Percentiles rank a stretch among this genome's conserved stretches.
phyloP scores from a whole-genome alignment of 108 stramenopile genomes.

The Cyclotella sp. region DNA sequence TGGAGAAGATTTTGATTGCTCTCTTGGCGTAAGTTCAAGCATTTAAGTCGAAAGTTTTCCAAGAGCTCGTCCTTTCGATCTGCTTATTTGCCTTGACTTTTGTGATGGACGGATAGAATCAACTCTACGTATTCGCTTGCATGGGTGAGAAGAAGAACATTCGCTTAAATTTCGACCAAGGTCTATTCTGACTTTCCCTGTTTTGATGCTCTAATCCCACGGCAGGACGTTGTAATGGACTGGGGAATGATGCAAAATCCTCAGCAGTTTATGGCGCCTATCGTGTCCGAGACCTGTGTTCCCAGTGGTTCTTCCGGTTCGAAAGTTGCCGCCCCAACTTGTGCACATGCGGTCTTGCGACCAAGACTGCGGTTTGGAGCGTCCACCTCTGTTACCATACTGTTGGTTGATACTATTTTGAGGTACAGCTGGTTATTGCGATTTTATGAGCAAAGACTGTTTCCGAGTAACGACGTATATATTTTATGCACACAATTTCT shows the following conservation, averaged over 20 bases:
- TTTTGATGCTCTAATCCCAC: not conserved
- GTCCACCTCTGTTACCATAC: conserved; percentile 60
- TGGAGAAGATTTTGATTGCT: conserved; percentile 64
- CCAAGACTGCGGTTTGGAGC: conserved; percentile 79
- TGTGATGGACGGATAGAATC: conserved; percentile 29
- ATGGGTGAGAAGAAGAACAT: conserved; percentile 56
- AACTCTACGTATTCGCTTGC: conserved; percentile 80
- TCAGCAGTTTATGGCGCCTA: conserved; percentile 41
- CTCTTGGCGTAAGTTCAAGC: conserved; percentile 57
- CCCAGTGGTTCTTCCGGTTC: not conserved
- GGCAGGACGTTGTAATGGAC: conserved; percentile 70
- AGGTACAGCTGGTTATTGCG: conserved; percentile 77
- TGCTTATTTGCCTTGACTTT: too few relatives aligned
- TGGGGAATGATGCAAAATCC: conserved; percentile 91
- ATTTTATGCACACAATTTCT: conserved; percentile 82
- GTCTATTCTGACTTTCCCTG: not conserved
- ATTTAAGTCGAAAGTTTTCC: not conserved
- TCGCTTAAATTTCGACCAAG: conserved; percentile 8
- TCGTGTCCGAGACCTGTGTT: conserved; percentile 56
- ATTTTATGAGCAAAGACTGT: conserved; percentile 60
- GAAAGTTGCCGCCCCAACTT: conserved; percentile 35
- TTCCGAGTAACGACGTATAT: conserved; percentile 71
- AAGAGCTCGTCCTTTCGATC: too few relatives aligned
- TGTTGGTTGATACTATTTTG: conserved; percentile 67
- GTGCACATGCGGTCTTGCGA: conserved; percentile 66